Percentiles rank a stretch among this genome's conserved stretches.
phyloP scores from a whole-genome alignment of 345 rosid genomes.

The Capsella bursapastoris region DNA sequence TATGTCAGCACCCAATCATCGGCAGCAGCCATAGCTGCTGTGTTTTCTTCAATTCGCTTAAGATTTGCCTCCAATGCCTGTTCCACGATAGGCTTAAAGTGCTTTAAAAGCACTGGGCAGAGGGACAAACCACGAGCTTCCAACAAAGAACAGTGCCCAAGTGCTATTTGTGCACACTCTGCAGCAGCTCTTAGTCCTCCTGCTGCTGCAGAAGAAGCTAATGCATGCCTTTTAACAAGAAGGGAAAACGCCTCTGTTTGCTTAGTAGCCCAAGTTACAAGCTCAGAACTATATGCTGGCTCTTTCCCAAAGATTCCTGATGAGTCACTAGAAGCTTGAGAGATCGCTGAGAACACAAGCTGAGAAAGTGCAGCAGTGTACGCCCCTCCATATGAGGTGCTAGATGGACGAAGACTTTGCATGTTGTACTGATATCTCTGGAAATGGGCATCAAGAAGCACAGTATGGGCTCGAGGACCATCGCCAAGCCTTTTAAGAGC shows the following conservation, averaged over 20 bases:
- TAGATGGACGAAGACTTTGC: slow-evolving; percentile 96
- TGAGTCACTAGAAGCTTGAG: slow-evolving; percentile 96
- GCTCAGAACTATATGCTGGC: slow-evolving; percentile 91
- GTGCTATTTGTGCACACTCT: slow-evolving; percentile 98
- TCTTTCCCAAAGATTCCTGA: slow-evolving; percentile 82
- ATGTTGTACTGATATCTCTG: slow-evolving; percentile 86
- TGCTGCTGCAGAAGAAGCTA: slow-evolving; percentile 98
- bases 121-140: slow-evolving; percentile 96
- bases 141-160: slow-evolving; percentile 97
- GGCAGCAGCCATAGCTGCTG: slow-evolving; percentile 99
- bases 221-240: slow-evolving; percentile 96
- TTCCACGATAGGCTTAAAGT: slow-evolving; percentile 94
- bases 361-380: slow-evolving; percentile 99
- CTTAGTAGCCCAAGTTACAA: slow-evolving; percentile 97
- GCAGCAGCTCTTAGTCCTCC: slow-evolving; percentile 99
- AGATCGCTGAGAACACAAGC: slow-evolving; percentile 92
- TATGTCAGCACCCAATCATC: slow-evolving; percentile 95
- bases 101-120: slow-evolving; percentile 85
- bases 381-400: slow-evolving; percentile 98
- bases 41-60: slow-evolving; percentile 96
- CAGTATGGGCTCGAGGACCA: slow-evolving; percentile 93
- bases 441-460: slow-evolving; percentile 89
- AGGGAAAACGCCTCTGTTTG: slow-evolving; percentile 88
- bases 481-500: slow-evolving; percentile 98
- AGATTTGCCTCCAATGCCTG: slow-evolving; percentile 96